phyloP scores from a whole-genome alignment of 73 alveolate species.

The Effrenium voratum region DNA sequence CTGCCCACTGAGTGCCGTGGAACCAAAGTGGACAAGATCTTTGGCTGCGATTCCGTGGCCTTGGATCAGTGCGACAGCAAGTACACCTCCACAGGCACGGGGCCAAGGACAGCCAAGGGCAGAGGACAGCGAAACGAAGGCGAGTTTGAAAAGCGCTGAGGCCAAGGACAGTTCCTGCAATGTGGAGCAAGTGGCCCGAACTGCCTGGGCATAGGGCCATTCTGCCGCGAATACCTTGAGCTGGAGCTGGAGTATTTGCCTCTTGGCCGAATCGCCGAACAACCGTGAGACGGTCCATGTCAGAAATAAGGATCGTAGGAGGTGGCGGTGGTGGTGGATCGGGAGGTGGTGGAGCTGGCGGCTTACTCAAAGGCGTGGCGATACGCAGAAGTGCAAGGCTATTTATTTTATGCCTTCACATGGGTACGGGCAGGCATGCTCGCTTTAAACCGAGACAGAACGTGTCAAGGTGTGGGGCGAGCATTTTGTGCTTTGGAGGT shows the following conservation, averaged over 20 bases:
- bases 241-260: constrained; percentile 20
- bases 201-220: constrained; percentile 24
- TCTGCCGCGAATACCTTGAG: background rate
- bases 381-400: too few relatives aligned
- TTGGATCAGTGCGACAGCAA: constrained; percentile 9
- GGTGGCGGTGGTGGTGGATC: constrained; percentile 62
- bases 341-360: constrained; percentile 57
- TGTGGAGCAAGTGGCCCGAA: constrained; percentile 11
- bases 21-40: background rate
- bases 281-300: background rate
- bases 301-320: background rate
- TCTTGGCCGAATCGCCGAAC: background rate
- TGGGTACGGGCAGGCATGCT: too few relatives aligned
- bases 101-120: too few relatives aligned
- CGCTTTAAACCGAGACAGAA: too few relatives aligned
- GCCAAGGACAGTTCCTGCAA: constrained; percentile 29
- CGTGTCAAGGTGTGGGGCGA: too few relatives aligned
- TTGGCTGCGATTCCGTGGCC: constrained; percentile 20
- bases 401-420: too few relatives aligned
- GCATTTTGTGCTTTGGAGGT: too few relatives aligned
- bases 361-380: background rate
- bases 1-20: background rate
- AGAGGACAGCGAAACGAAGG: too few relatives aligned
- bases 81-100: background rate
- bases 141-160: background rate